Evolutionary conservation across 495 filamentous ascomycete genomes (phyloP).

Genomic region (Hapsidospora chrysogenum): DNA sequence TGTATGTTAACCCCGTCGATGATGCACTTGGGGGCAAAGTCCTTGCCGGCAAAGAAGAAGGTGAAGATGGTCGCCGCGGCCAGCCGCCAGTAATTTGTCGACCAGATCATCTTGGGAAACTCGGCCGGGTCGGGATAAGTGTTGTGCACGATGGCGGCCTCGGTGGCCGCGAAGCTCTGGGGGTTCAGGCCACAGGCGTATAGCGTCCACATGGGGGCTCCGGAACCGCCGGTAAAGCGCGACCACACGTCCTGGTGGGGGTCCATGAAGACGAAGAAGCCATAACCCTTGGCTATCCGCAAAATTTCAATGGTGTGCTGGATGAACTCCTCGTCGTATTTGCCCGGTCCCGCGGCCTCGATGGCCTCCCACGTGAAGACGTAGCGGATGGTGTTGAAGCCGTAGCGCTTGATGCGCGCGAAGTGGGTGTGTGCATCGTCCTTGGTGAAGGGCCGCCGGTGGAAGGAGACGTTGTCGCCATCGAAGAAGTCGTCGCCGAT

Average conservation of each 20-base stretch:
- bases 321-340: conserved; percentile 90
- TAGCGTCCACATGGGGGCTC: conserved; percentile 93
- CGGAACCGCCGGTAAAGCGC: conserved; percentile 80
- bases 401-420: conserved; percentile 66
- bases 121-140: conserved; percentile 71
- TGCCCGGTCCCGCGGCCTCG: conserved; percentile 81
- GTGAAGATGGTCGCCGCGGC: conserved; percentile 87
- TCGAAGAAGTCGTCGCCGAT: conserved; percentile 71
- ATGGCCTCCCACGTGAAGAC: conserved; percentile 99
- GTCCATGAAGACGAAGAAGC: conserved; percentile 95
- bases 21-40: conserved; percentile 91
- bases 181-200: conserved; percentile 90
- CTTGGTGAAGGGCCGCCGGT: conserved; percentile 64
- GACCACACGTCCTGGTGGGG: conserved; percentile 99
- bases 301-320: conserved; percentile 74
- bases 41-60: conserved; percentile 79
- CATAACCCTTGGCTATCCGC: conserved; percentile 70
- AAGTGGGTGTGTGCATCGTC: conserved; percentile 81
- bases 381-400: conserved; percentile 92
- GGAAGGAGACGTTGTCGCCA: conserved; percentile 80
- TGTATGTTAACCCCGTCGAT: conserved; percentile 93
- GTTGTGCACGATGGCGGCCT: conserved; percentile 90
- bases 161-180: conserved; percentile 62
- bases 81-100: conserved; percentile 84
- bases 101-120: conserved; percentile 99